Percentiles rank a stretch among this genome's conserved stretches.
phyloP scores from a whole-genome alignment of 78 protist genomes.

The Diacronema lutheri region DNA sequence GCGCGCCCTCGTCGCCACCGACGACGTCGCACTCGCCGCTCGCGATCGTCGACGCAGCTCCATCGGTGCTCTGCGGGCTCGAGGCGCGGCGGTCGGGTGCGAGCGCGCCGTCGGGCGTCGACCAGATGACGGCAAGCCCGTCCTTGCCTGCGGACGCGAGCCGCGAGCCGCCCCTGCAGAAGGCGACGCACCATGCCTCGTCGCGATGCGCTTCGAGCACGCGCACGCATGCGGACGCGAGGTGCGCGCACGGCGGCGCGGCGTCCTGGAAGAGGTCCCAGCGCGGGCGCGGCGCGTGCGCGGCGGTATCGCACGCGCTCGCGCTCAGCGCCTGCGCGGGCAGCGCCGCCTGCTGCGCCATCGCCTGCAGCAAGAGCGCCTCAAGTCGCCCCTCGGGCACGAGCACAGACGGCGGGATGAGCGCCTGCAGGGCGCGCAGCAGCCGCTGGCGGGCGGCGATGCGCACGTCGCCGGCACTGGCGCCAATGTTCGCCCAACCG shows the following conservation, averaged over 20 bases:
- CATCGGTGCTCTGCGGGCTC: background rate
- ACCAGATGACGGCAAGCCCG: conserved; percentile 61
- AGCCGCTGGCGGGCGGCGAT: conserved; percentile 33
- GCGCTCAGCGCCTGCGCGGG: too few relatives aligned
- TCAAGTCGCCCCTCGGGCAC: conserved; percentile 65
- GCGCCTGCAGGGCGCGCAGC: conserved; percentile 46
- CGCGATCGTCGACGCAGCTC: background rate
- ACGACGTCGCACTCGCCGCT: background rate
- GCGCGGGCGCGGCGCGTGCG: background rate
- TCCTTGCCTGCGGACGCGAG: conserved; percentile 79
- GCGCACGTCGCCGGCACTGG: background rate
- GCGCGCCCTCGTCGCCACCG: background rate
- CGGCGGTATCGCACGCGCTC: too few relatives aligned
- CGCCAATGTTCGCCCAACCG: conserved; percentile 55
- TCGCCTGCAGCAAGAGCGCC: conserved; percentile 63
- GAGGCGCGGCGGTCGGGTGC: background rate
- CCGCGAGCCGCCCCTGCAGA: conserved; percentile 57
- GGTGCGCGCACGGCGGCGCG: background rate
- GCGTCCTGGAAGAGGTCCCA: background rate
- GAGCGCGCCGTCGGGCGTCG: background rate
- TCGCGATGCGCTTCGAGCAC: conserved; percentile 66
- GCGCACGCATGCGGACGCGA: background rate
- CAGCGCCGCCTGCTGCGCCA: conserved; percentile 40
- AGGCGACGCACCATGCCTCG: conserved; percentile 74
- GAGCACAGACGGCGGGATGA: conserved; percentile 54